A percentile compares a stretch with the other conserved stretches of the same genome.
Conservation (phyloP, 331 rosid genomes). For the Pyrus hybrid region DNA sequence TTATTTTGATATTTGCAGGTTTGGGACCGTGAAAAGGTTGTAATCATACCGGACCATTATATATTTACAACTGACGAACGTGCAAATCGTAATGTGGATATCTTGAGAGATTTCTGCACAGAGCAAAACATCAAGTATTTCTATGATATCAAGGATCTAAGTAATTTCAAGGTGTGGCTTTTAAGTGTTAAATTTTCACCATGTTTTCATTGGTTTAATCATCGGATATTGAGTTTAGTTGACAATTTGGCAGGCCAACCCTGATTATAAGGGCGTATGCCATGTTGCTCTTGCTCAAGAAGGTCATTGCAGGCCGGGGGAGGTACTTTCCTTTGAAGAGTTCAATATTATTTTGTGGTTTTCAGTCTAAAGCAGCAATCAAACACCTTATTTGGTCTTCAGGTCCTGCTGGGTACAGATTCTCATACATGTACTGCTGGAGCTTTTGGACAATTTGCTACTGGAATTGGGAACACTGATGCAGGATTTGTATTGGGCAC, state of each 20-base stretch:
- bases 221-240: conserved; percentile 1
- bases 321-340: conserved; percentile 44
- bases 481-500: conserved; percentile 88
- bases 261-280: conserved; percentile 97
- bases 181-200: neutral
- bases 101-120: conserved; percentile 76
- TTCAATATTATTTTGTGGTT: neutral
- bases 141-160: conserved; percentile 84
- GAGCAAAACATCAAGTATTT: conserved; percentile 94
- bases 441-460: conserved; percentile 97
- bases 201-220: conserved; percentile 1
- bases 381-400: conserved; percentile 11
- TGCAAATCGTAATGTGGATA: conserved; percentile 93
- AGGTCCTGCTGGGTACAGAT: conserved; percentile 96
- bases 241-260: conserved; percentile 66
- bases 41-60: conserved; percentile 91
- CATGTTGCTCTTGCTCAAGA: conserved; percentile 98
- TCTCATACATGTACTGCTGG: conserved; percentile 99
- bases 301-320: conserved; percentile 99
- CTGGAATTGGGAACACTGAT: conserved; percentile 95
- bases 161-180: conserved; percentile 71
- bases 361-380: conserved; percentile 1
- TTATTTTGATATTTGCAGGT: conserved; percentile 45
- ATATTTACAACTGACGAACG: conserved; percentile 91
- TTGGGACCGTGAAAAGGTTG: conserved; percentile 91